Evolutionary conservation across 2,329 filamentous ascomycete species (phyloP), one percentile per base, ranked within the genome.

Genomic region (Aspergillus sp.): DNA sequence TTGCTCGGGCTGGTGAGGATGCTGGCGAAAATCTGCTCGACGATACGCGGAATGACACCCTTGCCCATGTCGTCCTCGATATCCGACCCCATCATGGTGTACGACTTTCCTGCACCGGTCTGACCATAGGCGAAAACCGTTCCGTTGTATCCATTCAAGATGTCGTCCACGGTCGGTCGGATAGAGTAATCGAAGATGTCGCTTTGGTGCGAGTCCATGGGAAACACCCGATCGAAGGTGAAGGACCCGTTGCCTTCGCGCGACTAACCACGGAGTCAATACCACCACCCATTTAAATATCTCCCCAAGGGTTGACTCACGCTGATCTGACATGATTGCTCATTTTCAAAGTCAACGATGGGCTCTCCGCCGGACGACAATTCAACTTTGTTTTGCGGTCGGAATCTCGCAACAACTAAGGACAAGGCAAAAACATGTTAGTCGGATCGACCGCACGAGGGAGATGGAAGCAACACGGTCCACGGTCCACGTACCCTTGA

Each of bases 151-250:
- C 95, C 95, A 79, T 98, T 96, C 66, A 99, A 85, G 68, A 99
- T 97, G 76, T 98, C 95, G 80, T 98, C 94, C 68, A 99, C 95
- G 20, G 95, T 98, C 26, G 91, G 87, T 65, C 90, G 89, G 77
- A 99, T 98, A 47, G 95, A 98, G 81, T 95, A 99, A 78, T 98
- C 91, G 81, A 99, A 99, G 71, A 99, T 92, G 78, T 98, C 93
- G 72, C 86, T 83, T 79, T 99, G 95, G 71, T 87, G 87, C 72
- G 91, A 95, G 77, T 85, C 83, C 91, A 96, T 98, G 75, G 91
- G 92, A 81, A 99, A 99, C 67, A 99, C 92, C 64, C 94, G 90
- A 77, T 99, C 95, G 78, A 98, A 99, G 64, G 95, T 99, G 77
- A 98, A 99, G 75, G 87, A 84, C 60, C 92, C 92, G 67, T 89